A percentile compares a stretch with the other conserved stretches of the same genome.
phyloP scores from a whole-genome alignment of 1,284 basidiomycete species.

The Sporisorium iseilematis-ciliati region DNA sequence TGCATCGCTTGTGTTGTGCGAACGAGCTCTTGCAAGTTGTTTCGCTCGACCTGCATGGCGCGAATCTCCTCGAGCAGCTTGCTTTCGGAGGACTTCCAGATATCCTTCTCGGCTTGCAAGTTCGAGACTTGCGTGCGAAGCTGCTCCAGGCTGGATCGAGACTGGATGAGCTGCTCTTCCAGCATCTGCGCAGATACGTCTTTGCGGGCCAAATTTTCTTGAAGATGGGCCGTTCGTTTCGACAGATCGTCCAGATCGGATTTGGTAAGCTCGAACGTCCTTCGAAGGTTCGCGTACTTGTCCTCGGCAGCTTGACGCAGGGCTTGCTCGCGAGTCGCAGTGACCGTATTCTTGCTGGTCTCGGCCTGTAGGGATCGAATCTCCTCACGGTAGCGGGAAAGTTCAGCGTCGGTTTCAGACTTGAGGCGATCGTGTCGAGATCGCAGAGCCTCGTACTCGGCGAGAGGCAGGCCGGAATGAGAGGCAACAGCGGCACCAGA shows the following conservation, averaged over 20 bases:
- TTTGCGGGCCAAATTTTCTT: constrained; percentile 70
- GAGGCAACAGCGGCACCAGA: background rate
- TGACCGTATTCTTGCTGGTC: constrained; percentile 72
- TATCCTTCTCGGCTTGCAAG: constrained; percentile 86
- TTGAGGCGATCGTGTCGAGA: constrained; percentile 77
- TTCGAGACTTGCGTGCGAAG: constrained; percentile 83
- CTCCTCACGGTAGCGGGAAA: constrained; percentile 80
- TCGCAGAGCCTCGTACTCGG: constrained; percentile 51
- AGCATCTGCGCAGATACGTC: constrained; percentile 71
- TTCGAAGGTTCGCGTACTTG: constrained; percentile 70
- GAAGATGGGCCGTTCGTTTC: constrained; percentile 69
- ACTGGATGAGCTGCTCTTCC: constrained; percentile 75
- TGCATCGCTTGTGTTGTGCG: constrained; percentile 89
- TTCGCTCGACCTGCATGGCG: constrained; percentile 81
- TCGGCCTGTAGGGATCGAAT: constrained; percentile 76
- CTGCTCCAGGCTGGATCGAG: constrained; percentile 47
- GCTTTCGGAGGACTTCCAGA: constrained; percentile 50
- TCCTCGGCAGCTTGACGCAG: constrained; percentile 61
- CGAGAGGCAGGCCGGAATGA: constrained; percentile 21
- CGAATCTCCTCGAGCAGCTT: constrained; percentile 84
- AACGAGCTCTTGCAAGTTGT: constrained; percentile 86
- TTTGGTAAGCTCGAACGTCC: constrained; percentile 66
- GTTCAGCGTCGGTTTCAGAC: constrained; percentile 80
- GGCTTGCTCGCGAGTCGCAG: constrained; percentile 61
- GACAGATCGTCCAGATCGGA: constrained; percentile 67